A percentile compares a stretch with the other conserved stretches of the same genome.
Evolutionary conservation across 768 basidiomycete genomes (phyloP).

Genomic region (Dacryopinax spathularia): DNA sequence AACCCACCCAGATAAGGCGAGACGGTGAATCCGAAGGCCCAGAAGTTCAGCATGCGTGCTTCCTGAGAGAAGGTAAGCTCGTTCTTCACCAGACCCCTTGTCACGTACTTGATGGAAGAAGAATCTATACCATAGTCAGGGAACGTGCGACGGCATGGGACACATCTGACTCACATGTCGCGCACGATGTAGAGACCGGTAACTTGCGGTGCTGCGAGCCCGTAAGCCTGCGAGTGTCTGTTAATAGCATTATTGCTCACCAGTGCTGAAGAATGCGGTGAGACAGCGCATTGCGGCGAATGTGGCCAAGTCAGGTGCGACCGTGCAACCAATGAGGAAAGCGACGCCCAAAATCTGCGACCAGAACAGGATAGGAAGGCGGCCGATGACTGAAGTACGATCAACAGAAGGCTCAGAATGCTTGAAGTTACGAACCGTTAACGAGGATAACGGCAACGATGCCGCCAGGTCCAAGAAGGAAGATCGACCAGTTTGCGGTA

Average conservation of each 20-base stretch:
- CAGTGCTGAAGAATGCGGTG: conserved; percentile 41
- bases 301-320: conserved; percentile 41
- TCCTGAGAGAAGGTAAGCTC: too few species aligned
- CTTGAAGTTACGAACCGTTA: conserved; percentile 25
- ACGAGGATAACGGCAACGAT: conserved; percentile 51
- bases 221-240: neutral
- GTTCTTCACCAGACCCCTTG: too few species aligned
- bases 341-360: conserved; percentile 47
- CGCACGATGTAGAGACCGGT: conserved; percentile 20
- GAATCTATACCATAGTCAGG: neutral
- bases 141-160: neutral
- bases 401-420: neutral
- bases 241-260: neutral
- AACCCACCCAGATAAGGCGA: conserved; percentile 28
- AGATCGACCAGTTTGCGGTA: conserved; percentile 36
- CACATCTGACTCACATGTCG: conserved; percentile 16
- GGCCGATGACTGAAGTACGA: conserved; percentile 25
- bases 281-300: conserved; percentile 46
- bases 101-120: neutral
- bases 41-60: conserved; percentile 37
- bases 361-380: conserved; percentile 59
- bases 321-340: conserved; percentile 44
- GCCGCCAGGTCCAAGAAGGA: conserved; percentile 41
- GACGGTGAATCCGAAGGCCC: conserved; percentile 61
- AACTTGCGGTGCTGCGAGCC: conserved; percentile 37